Base-by-base conservation (phyloP, 306 rosid species). In the Bauhinia variegata region DNA sequence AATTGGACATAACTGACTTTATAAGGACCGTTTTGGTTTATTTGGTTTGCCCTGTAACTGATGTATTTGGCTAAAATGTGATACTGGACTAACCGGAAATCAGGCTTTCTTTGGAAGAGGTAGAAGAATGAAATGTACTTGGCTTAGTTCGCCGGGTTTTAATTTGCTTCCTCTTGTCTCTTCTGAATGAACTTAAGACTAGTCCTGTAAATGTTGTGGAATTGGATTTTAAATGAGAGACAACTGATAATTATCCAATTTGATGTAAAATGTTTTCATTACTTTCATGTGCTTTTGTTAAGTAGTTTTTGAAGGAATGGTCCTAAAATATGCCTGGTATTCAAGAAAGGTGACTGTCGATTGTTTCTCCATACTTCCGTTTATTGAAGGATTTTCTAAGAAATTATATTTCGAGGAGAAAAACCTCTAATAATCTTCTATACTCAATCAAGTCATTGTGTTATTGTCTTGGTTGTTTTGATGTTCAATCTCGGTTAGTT, bases 371-470 rank as follows among this genome's bases (percentile, higher is more conserved):
- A 15, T 30, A 11, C 14, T 23, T 48, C 11, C 10, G 37, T 37
- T 38, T 14, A n/a, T 7, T 17, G 11, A 18, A 17, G 15, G 28
- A 46, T 59, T 64, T 59, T 64, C 15, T 51, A n/a, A 18, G 41
- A 30, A 31, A 11, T 61, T 61, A 23, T 32, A 11, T 11, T 52
- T 39, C 7, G 64, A 19, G 16, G 28, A 0, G 32, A 23, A 4
- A 9, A 16, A 3, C 9, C 6, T 10, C 18, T 54, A 30, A 4
- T 7, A 16, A 4, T 62, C 56, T 18, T 30, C 11, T 32, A 33
- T 23, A 53, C 17, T 44, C 37, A 51, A 52, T 59, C 41, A 17
- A 28, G 58, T 38, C n/a, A 59, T 72, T 0, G 53, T 23, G 9
- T 44, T 37, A 49, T 14, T 56, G 11, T 46, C 16, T 13, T 31